Conservation (phyloP, 352 stramenopile species). For the Globisporangium takayamanum region DNA sequence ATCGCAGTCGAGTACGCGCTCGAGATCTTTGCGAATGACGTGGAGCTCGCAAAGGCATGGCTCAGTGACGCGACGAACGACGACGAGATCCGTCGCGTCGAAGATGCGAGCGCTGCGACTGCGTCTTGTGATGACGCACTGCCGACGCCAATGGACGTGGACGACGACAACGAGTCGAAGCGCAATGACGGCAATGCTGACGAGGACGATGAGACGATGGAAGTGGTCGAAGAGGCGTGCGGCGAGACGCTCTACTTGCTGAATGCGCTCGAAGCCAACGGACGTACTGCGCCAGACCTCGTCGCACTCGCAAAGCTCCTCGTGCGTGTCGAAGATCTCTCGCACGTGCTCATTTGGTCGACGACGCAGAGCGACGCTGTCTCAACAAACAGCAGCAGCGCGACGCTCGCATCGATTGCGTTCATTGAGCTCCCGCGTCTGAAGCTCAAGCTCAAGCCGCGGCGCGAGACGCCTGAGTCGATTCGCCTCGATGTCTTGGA, state of each 20-base stretch:
- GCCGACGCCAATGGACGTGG: slow-evolving; percentile 1
- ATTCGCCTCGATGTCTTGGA: slow-evolving; percentile 68
- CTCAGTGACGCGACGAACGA: slow-evolving; percentile 48
- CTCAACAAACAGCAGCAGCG: no score
- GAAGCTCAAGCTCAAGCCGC: slow-evolving; percentile 92
- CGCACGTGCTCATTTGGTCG: slow-evolving; percentile 96
- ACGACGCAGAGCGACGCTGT: background rate
- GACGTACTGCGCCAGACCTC: slow-evolving; percentile 31
- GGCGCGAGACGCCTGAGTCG: slow-evolving; percentile 35
- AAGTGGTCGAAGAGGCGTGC: slow-evolving; percentile 52
- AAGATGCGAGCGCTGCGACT: slow-evolving; percentile 16
- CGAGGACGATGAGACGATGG: slow-evolving; percentile 42
- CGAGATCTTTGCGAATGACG: slow-evolving; percentile 52
- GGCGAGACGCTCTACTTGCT: slow-evolving; percentile 88
- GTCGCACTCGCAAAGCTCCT: slow-evolving; percentile 86
- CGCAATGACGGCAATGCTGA: slow-evolving; percentile 23
- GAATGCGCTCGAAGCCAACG: slow-evolving; percentile 87
- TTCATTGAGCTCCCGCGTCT: slow-evolving; percentile 96
- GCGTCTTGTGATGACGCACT: slow-evolving; percentile 22
- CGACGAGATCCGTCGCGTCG: slow-evolving; percentile 58
- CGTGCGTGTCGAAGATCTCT: slow-evolving; percentile 93
- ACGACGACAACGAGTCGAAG: slow-evolving; percentile 18
- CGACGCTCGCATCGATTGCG: slow-evolving; percentile 64
- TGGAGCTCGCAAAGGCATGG: slow-evolving; percentile 62
- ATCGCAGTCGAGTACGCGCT: slow-evolving; percentile 58